These are phyloP conservation scores for Rhodotorula paludigena DNA, from an alignment of 768 basidiomycete species.

Conservation along the genomic window DNA sequence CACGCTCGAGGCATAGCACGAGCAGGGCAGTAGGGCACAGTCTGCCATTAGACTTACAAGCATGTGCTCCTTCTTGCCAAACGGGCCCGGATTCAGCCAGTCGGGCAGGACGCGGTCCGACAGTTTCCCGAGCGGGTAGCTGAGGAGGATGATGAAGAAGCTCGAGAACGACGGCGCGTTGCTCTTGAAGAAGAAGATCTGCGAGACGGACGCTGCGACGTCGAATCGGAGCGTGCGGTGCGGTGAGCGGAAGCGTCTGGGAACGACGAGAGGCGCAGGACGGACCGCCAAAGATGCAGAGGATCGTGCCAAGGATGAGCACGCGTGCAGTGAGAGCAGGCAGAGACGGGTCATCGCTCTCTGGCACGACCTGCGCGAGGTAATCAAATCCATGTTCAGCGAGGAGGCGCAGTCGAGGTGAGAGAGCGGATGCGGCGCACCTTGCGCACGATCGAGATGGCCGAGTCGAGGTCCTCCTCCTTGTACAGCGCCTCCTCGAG, in stretches of 20 bases:
- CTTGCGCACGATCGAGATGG: conserved; percentile 1
- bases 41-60: conserved; percentile 17
- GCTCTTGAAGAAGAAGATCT: conserved; percentile 45
- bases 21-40: too few species aligned
- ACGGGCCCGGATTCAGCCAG: conserved; percentile 42
- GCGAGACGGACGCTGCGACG: conserved; percentile 39
- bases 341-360: conserved; percentile 43
- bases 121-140: conserved; percentile 42
- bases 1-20: too few species aligned
- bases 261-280: background rate
- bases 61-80: conserved; percentile 43
- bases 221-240: background rate
- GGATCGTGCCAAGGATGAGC: conserved; percentile 33
- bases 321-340: conserved; percentile 43
- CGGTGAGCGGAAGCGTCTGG: background rate
- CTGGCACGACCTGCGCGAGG: conserved; percentile 36
- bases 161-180: conserved; percentile 43
- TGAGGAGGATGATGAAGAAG: conserved; percentile 43
- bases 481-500: background rate
- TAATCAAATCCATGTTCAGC: background rate
- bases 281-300: conserved; percentile 38
- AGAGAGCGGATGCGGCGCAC: background rate
- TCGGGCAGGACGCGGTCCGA: conserved; percentile 38
- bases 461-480: background rate
- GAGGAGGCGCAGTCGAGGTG: background rate